Evolutionary conservation across 129 eudicot species (phyloP), one percentile per base, ranked within the genome.

Genomic region (Tagetes patula): DNA sequence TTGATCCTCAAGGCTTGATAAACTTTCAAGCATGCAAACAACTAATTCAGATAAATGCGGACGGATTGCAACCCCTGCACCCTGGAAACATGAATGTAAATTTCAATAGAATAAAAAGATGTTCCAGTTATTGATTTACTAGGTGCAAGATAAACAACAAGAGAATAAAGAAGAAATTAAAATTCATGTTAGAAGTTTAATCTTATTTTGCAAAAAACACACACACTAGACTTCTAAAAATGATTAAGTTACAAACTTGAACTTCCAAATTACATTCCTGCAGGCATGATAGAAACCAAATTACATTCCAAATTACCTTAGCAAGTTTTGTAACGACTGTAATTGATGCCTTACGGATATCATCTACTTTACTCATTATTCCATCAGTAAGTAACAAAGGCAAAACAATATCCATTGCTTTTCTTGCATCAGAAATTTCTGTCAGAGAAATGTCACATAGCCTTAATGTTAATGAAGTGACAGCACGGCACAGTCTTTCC

Each of bases 1-100:
- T 83, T 90, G 98, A 80, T 94, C 98, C 76, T 94, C 98, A 48
- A 94, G 93, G 84, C 98, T 94, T 71, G 98, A 94, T 75, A 94
- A 84, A 79, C 98, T 87, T 84, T 94, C 98, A 80, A 94, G 87
- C 98, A 94, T 94, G 85, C 98, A 94, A 82, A 89, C 85, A 71
- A 88, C 96, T 52, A 94, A 83, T 82, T 94, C 97, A 53, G 91
- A 84, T 69, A 94, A 72, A 84, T 90, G 96, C 45, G 98, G 93
- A 75, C 96, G 97, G 69, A 94, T 84, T 42, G 96, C 96, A 75
- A 80, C 50, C 34, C 98, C 98, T 60, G 98, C 91, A 74, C 96
- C 98, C 96, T 90, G 90, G 31, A 75, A 81, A 64, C 43, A 79
- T 73, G 14, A 77, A 65, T 3, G 4, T 10, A n/a, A 27, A 70